These are phyloP conservation scores for Epichloe hybrida DNA, from an alignment of 2,329 filamentous ascomycete genomes.

Conservation along the genomic window DNA sequence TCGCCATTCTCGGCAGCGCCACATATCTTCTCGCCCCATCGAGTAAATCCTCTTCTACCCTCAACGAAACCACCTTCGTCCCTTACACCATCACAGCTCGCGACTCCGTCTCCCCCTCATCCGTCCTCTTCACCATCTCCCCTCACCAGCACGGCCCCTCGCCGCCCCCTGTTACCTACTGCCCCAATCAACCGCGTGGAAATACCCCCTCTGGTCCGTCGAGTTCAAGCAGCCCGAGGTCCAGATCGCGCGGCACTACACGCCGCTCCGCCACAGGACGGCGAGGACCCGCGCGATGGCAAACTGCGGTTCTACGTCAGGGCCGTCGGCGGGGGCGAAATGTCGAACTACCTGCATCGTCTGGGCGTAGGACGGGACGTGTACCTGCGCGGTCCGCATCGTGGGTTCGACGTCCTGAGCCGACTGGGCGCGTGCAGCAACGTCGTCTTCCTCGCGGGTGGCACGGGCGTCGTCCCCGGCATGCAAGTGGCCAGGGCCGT, in stretches of 20 bases:
- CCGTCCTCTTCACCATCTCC: slow-evolving; percentile 53
- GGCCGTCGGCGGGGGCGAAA: slow-evolving; percentile 66
- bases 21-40: slow-evolving; percentile 16
- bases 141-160: slow-evolving; percentile 22
- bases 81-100: slow-evolving; percentile 51
- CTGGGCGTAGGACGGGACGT: slow-evolving; percentile 50
- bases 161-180: slow-evolving; percentile 13
- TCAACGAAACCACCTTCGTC: slow-evolving; percentile 49
- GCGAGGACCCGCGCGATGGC: slow-evolving; percentile 20
- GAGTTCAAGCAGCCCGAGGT: slow-evolving; percentile 91
- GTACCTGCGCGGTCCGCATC: slow-evolving; percentile 65
- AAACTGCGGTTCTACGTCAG: slow-evolving; percentile 63
- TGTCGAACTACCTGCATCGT: slow-evolving; percentile 66
- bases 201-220: slow-evolving; percentile 65
- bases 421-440: slow-evolving; percentile 17
- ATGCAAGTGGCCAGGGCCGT: slow-evolving; percentile 63
- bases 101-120: slow-evolving; percentile 49
- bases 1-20: slow-evolving; percentile 12
- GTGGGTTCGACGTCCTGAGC: slow-evolving; percentile 43
- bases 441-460: slow-evolving; percentile 78
- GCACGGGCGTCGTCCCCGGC: slow-evolving; percentile 84
- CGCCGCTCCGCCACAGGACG: slow-evolving; percentile 50
- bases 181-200: slow-evolving; percentile 14
- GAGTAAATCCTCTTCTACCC: slow-evolving; percentile 14
- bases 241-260: slow-evolving; percentile 86